Evolutionary conservation across 768 basidiomycete species (phyloP), one percentile per base, ranked within the genome.

Genomic region (Leccinum rimulosum): DNA sequence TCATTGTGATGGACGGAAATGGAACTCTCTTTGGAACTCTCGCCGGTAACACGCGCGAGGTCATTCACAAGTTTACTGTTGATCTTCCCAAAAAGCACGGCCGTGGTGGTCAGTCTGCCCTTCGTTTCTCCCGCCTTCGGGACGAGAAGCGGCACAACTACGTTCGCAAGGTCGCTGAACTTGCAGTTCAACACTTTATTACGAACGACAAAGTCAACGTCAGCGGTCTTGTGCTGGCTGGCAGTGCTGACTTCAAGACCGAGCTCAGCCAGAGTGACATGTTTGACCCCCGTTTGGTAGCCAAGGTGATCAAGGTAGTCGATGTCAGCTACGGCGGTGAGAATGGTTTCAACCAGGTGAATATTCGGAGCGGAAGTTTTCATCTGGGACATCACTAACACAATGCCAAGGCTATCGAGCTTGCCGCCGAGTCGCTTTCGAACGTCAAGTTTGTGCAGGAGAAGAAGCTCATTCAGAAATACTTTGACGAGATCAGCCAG

Each of bases 381-480:
- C 15, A 7, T 48, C 50, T 6, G 30, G 19, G 27, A 10, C 1
- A 22, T 6, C 3, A 1, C 50, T 66, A 4, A 60, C 27, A 22
- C 3, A 9, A 33, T 31, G 25, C 25, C 27, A 65, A 94, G 93
- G 96, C 97, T 17, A 98, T 99, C 65, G 97, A 98, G 72, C 85
- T 98, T 54, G 93, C 97, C 0, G 90, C 93, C 1, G 97, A 99
- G 74, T 91, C 93, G 3, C 85, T 99, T 30, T 88, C 93, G 38
- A 98, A 98, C 73, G 97, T 99, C 80, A 99, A 99, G 74, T 98
- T 99, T 68, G 96, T 99, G 35, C 96, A 98, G 75, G 97, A 99
- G 80, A 98, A 98, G 82, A 89, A 81, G 73, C 85, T 99, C 52
- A 98, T 99, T 66, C 95, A 98, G 74, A 90, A 85, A 73, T 98